phyloP scores from a whole-genome alignment of 2,329 filamentous ascomycete species.

The Acrodontium crateriforme region DNA sequence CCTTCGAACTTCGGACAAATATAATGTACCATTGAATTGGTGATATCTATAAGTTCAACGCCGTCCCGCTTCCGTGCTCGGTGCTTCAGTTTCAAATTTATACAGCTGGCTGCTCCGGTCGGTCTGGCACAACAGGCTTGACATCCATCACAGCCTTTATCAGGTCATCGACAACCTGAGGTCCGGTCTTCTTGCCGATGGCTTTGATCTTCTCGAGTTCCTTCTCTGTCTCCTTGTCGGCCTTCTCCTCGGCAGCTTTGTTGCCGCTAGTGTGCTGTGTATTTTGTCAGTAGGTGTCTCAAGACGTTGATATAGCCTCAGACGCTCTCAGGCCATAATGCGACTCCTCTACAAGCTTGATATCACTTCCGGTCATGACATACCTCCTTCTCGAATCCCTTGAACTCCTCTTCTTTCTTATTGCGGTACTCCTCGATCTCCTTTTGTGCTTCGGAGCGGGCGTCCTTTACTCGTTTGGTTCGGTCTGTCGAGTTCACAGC shows the following conservation, averaged over 20 bases:
- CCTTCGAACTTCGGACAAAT: no score
- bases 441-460: conserved; percentile 90
- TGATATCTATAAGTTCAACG: no score
- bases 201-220: conserved; percentile 72
- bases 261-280: conserved; percentile 85
- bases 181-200: conserved; percentile 65
- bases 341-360: no score
- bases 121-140: conserved; percentile 52
- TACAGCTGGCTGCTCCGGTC: conserved; percentile 18
- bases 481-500: conserved; percentile 47
- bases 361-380: no score
- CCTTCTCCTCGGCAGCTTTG: conserved; percentile 55
- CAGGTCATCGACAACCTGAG: conserved; percentile 68
- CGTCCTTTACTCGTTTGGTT: conserved; percentile 94
- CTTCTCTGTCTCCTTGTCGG: conserved; percentile 64
- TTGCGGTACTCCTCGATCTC: conserved; percentile 89
- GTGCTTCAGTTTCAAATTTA: no score
- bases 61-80: no score
- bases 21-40: no score
- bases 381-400: conserved; percentile 78
- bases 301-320: no score
- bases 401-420: conserved; percentile 86
- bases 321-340: no score
- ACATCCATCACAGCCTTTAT: conserved; percentile 75
- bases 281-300: no score